A percentile compares a stretch with the other conserved stretches of the same genome.
Conservation (phyloP, 2,329 filamentous ascomycete species). For the Amesomyces nigricolor region DNA sequence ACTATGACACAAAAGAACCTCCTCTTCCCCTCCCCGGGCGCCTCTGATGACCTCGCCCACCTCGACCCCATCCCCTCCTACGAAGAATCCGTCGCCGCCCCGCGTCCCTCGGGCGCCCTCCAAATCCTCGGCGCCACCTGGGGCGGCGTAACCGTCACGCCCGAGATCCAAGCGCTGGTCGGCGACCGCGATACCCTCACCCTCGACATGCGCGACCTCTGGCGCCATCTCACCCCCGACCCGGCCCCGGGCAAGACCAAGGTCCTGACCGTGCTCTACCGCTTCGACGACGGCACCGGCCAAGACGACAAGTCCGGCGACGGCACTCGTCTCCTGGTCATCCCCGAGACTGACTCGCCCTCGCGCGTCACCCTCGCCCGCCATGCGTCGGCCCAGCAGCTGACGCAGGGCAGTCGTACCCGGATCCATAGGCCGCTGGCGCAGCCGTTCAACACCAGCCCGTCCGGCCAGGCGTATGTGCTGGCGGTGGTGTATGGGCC, state of each 20-base stretch:
- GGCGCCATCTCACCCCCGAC: conserved; percentile 20
- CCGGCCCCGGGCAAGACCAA: conserved; percentile 19
- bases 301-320: neutral
- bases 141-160: conserved; percentile 24
- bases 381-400: conserved; percentile 18
- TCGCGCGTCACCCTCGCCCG: conserved; percentile 16
- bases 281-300: conserved; percentile 13
- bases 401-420: conserved; percentile 15
- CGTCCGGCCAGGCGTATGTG: conserved; percentile 22
- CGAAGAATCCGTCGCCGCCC: conserved; percentile 12
- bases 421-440: neutral
- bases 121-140: conserved; percentile 24
- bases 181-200: conserved; percentile 8
- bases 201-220: conserved; percentile 21
- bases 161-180: conserved; percentile 18
- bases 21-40: neutral
- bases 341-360: conserved; percentile 20
- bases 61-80: conserved; percentile 17
- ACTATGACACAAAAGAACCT: neutral
- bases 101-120: conserved; percentile 1
- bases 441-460: conserved; percentile 12
- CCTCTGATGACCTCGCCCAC: neutral
- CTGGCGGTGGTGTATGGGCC: conserved; percentile 21
- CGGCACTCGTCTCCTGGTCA: conserved; percentile 21
- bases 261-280: conserved; percentile 22